Conservation (phyloP, 108 stramenopile genomes). For the Nannochloropsis salina region DNA sequence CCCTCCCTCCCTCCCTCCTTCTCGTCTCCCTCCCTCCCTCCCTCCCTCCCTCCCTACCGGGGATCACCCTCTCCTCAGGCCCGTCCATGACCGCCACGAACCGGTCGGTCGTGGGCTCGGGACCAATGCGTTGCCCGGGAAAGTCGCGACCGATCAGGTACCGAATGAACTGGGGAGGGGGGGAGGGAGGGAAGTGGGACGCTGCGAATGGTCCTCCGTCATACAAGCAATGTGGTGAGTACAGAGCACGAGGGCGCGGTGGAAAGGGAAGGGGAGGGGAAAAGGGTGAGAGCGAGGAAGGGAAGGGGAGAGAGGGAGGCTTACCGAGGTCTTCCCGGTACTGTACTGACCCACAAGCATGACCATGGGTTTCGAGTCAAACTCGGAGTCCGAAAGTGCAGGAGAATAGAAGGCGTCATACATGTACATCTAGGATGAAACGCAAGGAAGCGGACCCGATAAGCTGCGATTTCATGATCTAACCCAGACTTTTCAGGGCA, state of each 20-base stretch:
- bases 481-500: not conserved
- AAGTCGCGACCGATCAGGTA: slow-evolving; percentile 61
- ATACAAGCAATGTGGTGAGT: not conserved
- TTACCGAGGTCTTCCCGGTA: slow-evolving; percentile 81
- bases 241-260: not conserved
- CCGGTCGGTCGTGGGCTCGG: slow-evolving; percentile 94
- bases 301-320: not conserved
- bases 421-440: slow-evolving; percentile 57
- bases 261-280: not conserved
- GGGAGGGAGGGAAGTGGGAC: not conserved
- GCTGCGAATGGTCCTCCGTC: not conserved
- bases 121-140: slow-evolving; percentile 91
- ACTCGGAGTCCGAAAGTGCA: slow-evolving; percentile 85
- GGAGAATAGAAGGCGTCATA: slow-evolving; percentile 97
- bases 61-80: slow-evolving; percentile 82
- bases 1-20: not conserved
- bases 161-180: slow-evolving; percentile 33
- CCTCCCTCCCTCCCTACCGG: slow-evolving; percentile 43
- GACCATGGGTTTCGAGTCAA: slow-evolving; percentile 96
- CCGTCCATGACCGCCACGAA: slow-evolving; percentile 76
- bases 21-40: not conserved
- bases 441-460: not conserved
- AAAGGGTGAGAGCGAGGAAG: not conserved
- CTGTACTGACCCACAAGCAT: slow-evolving; percentile 93
- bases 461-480: too few relatives aligned